Evolutionary conservation across 805 yeast species (phyloP).

Genomic region (Metschnikowia matae): DNA sequence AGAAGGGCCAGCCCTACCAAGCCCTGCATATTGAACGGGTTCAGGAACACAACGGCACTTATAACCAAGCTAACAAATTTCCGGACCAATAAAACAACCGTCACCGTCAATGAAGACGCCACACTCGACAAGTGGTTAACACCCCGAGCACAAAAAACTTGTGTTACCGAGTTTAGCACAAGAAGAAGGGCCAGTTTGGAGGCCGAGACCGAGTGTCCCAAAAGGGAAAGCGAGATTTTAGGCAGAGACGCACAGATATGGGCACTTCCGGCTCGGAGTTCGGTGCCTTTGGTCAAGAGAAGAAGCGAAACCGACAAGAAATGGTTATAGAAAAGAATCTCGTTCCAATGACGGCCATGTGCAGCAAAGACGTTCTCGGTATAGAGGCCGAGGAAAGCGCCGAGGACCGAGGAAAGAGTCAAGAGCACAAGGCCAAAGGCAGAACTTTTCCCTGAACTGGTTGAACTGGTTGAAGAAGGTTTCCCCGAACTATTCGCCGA

Average conservation of each 20-base stretch:
- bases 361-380: conserved; percentile 46
- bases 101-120: conserved; percentile 59
- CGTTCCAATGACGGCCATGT: conserved; percentile 63
- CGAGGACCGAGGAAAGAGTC: conserved; percentile 44
- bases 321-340: conserved; percentile 59
- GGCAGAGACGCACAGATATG: conserved; percentile 5
- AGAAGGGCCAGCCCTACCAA: conserved; percentile 49
- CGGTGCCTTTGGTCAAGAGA: conserved; percentile 6
- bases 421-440: conserved; percentile 25
- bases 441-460: conserved; percentile 3
- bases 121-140: conserved; percentile 58
- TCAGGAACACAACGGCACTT: conserved; percentile 52
- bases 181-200: conserved; percentile 16
- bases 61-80: conserved; percentile 57
- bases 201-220: conserved; percentile 4
- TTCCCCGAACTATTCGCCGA: too few species aligned
- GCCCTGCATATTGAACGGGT: conserved; percentile 34
- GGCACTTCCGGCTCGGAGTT: conserved; percentile 21
- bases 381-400: conserved; percentile 56
- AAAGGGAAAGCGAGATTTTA: neutral
- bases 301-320: conserved; percentile 53
- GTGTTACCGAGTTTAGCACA: conserved; percentile 19
- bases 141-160: conserved; percentile 56
- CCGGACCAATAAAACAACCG: conserved; percentile 56
- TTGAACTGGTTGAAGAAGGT: too few species aligned